Conservation (phyloP, 352 stramenopile genomes). For the Thraustochytrium sp. region DNA sequence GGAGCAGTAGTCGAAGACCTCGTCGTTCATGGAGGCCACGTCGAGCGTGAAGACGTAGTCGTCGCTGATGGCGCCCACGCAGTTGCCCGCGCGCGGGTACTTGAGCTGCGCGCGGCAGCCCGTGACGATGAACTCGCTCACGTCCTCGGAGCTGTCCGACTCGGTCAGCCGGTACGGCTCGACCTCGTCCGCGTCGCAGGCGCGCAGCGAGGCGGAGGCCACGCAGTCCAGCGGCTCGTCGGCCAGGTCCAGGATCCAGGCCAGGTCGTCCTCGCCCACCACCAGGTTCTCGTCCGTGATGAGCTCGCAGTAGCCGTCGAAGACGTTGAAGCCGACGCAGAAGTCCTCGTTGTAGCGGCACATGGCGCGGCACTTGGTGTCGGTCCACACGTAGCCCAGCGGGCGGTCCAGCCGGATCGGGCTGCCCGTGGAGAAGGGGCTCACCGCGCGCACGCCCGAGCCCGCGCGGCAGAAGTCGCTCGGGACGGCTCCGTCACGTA, state of each 20-base stretch:
- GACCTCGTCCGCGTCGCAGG: background rate
- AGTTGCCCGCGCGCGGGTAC: background rate
- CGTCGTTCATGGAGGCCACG: background rate
- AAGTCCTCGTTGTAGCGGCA: background rate
- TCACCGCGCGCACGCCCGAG: background rate
- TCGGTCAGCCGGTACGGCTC: background rate
- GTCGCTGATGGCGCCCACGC: background rate
- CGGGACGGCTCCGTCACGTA: no score
- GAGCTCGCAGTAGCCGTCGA: background rate
- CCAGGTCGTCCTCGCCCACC: background rate
- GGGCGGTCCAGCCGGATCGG: background rate
- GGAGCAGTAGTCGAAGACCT: background rate
- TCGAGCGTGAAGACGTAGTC: background rate
- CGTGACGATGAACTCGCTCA: background rate
- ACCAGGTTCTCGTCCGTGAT: background rate
- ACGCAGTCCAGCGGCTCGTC: background rate
- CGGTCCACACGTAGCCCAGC: background rate
- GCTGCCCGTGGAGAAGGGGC: background rate
- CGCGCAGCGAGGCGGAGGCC: background rate
- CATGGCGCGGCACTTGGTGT: background rate
- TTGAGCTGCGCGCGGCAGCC: background rate
- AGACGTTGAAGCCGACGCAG: background rate
- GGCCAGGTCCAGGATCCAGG: background rate
- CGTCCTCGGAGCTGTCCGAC: background rate
- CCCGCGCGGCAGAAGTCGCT: background rate